Evolutionary conservation across 805 yeast genomes (phyloP).

Genomic region (Danielozyma ontarioensis): DNA sequence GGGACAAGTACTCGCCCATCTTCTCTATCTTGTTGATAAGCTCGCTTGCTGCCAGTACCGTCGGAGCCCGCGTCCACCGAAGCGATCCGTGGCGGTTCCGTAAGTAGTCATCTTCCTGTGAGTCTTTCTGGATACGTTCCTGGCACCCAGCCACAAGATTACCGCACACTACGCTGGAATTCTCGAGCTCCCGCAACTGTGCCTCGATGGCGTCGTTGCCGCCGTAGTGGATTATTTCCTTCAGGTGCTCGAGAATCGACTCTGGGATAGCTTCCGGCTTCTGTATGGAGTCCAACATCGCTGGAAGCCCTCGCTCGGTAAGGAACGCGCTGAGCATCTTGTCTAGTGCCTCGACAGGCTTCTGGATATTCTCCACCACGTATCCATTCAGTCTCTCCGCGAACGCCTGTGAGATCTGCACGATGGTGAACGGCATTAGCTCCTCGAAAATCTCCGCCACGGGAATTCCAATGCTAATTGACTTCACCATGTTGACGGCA

Average conservation of each 20-base stretch:
- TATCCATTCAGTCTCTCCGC: slow-evolving; percentile 58
- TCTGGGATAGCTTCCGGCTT: slow-evolving; percentile 56
- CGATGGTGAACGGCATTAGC: slow-evolving; percentile 60
- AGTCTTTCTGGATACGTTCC: slow-evolving; percentile 45
- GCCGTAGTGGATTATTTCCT: slow-evolving; percentile 48
- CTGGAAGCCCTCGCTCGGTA: slow-evolving; percentile 50
- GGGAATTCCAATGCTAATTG: slow-evolving; percentile 30
- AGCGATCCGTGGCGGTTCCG: slow-evolving; percentile 47
- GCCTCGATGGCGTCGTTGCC: slow-evolving; percentile 42
- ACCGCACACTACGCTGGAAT: slow-evolving; percentile 35
- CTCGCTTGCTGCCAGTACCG: slow-evolving; percentile 40
- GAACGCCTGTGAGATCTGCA: slow-evolving; percentile 64
- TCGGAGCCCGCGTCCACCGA: slow-evolving; percentile 48
- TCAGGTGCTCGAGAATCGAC: slow-evolving; percentile 50
- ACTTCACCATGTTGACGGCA: slow-evolving; percentile 52
- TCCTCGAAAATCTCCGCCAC: slow-evolving; percentile 43
- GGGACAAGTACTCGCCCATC: slow-evolving; percentile 44
- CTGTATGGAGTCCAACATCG: slow-evolving; percentile 56
- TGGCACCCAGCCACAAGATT: slow-evolving; percentile 41
- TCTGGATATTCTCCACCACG: slow-evolving; percentile 37
- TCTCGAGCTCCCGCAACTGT: slow-evolving; percentile 42
- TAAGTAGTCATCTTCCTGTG: slow-evolving; percentile 49
- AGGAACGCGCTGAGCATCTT: slow-evolving; percentile 40
- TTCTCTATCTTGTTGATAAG: slow-evolving; percentile 36
- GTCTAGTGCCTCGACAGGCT: slow-evolving; percentile 47